phyloP scores from a whole-genome alignment of 225 moss, liverwort and hornwort genomes.

The Asterella californica region DNA sequence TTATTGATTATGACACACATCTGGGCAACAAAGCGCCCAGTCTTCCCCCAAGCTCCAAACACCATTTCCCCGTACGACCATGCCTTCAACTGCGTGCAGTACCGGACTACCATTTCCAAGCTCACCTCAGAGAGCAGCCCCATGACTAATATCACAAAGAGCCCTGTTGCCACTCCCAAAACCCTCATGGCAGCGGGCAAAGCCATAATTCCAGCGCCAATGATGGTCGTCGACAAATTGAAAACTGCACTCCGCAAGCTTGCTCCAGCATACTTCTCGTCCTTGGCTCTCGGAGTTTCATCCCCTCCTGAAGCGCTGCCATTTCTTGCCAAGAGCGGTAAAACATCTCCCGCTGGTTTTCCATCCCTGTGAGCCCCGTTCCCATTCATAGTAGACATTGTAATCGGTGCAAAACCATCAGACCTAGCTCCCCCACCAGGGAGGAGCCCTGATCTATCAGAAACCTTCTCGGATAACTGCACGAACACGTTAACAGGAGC shows the following conservation, averaged over 20 bases:
- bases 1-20: conserved; percentile 68
- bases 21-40: conserved; percentile 53
- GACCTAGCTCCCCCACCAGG: conserved; percentile 20
- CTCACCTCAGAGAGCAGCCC: conserved; percentile 66
- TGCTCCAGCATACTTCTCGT: conserved; percentile 40
- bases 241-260: conserved; percentile 84
- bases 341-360: conserved; percentile 11
- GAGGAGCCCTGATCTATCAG: conserved; percentile 31
- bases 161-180: conserved; percentile 61
- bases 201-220: conserved; percentile 97
- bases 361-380: conserved; percentile 1
- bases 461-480: conserved; percentile 13
- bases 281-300: conserved; percentile 22
- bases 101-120: conserved; percentile 79
- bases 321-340: conserved; percentile 23
- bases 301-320: conserved; percentile 21
- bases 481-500: background rate
- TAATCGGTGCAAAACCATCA: conserved; percentile 23
- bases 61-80: conserved; percentile 71
- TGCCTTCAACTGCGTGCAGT: conserved; percentile 48
- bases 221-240: conserved; percentile 85
- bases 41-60: conserved; percentile 54
- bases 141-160: conserved; percentile 60
- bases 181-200: conserved; percentile 86
- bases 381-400: background rate